phyloP scores from a whole-genome alignment of 2,329 filamentous ascomycete genomes.

The Huntiella savannae region DNA sequence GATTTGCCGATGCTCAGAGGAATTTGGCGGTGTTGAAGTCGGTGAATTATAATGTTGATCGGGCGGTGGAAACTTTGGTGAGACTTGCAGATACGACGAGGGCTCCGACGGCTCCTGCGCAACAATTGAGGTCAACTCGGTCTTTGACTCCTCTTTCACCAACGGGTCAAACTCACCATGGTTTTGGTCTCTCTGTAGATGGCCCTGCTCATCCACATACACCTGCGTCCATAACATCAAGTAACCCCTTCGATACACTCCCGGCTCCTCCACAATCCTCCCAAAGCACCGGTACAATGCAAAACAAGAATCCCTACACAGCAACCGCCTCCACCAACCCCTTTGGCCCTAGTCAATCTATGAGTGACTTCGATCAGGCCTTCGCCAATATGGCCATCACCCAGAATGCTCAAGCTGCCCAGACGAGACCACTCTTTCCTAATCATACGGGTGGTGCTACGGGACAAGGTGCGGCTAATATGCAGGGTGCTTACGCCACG shows the following conservation, averaged over 20 bases:
- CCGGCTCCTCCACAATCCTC: slow-evolving; percentile 39
- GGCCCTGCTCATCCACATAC: slow-evolving; percentile 14
- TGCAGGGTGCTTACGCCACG: slow-evolving; percentile 13
- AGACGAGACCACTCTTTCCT: slow-evolving; percentile 46
- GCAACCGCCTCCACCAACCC: slow-evolving; percentile 42
- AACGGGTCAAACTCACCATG: slow-evolving; percentile 16
- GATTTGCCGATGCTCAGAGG: slow-evolving; percentile 65
- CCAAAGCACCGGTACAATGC: slow-evolving; percentile 43
- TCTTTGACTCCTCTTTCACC: slow-evolving; percentile 35
- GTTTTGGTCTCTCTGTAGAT: slow-evolving; percentile 18
- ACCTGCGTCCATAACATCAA: slow-evolving; percentile 24
- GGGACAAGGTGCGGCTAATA: slow-evolving; percentile 18
- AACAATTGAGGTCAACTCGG: slow-evolving; percentile 25
- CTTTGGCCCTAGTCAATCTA: slow-evolving; percentile 36
- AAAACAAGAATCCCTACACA: slow-evolving; percentile 35
- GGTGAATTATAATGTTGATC: slow-evolving; percentile 68
- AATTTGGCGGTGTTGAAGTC: slow-evolving; percentile 69
- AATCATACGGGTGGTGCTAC: slow-evolving; percentile 50
- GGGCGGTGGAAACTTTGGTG: slow-evolving; percentile 66
- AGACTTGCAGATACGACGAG: slow-evolving; percentile 56
- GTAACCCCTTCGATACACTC: slow-evolving; percentile 46
- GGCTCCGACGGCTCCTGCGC: slow-evolving; percentile 14
- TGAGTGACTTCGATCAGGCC: slow-evolving; percentile 38
- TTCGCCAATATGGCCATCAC: slow-evolving; percentile 58
- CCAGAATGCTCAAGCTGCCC: slow-evolving; percentile 16